phyloP scores from a whole-genome alignment of 1,139 yeast species.

The Taphrina communis region DNA sequence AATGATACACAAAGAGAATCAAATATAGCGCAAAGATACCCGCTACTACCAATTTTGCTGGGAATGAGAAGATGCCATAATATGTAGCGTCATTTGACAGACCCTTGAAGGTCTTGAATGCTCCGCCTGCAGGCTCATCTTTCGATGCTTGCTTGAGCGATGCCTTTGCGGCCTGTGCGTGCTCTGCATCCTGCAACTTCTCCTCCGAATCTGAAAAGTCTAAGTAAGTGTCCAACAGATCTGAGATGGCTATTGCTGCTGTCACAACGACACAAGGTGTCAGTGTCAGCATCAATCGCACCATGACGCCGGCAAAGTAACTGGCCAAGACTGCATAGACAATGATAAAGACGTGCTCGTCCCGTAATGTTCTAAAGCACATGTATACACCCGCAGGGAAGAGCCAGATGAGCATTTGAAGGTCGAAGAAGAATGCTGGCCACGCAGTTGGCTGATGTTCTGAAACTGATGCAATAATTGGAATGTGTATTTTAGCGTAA shows the following conservation, averaged over 20 bases:
- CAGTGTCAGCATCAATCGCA: constrained; percentile 92
- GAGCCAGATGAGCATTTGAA: constrained; percentile 90
- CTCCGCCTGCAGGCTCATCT: constrained; percentile 44
- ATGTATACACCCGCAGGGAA: constrained; percentile 97
- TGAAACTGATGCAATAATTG: constrained; percentile 97
- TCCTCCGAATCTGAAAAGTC: constrained; percentile 57
- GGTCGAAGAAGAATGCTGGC: constrained; percentile 97
- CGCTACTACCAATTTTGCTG: constrained; percentile 68
- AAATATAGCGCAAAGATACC: constrained; percentile 77
- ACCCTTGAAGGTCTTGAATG: constrained; percentile 43
- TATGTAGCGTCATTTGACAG: constrained; percentile 27
- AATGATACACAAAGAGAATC: constrained; percentile 83
- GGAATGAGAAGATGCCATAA: constrained; percentile 51
- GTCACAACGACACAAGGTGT: constrained; percentile 95
- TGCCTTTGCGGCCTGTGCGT: background rate
- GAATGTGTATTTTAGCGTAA: constrained; percentile 97
- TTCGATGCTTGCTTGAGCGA: constrained; percentile 18
- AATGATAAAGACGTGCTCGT: constrained; percentile 91
- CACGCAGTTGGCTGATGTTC: constrained; percentile 99
- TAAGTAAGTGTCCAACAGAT: constrained; percentile 80
- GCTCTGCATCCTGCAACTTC: constrained; percentile 5
- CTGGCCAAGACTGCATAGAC: constrained; percentile 90
- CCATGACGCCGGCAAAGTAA: constrained; percentile 99
- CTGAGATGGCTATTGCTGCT: constrained; percentile 84
- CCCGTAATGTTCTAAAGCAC: constrained; percentile 83